Evolutionary conservation across 805 yeast genomes (phyloP), one percentile per base, ranked within the genome.

Genomic region (Pichia thaimueangensis): DNA sequence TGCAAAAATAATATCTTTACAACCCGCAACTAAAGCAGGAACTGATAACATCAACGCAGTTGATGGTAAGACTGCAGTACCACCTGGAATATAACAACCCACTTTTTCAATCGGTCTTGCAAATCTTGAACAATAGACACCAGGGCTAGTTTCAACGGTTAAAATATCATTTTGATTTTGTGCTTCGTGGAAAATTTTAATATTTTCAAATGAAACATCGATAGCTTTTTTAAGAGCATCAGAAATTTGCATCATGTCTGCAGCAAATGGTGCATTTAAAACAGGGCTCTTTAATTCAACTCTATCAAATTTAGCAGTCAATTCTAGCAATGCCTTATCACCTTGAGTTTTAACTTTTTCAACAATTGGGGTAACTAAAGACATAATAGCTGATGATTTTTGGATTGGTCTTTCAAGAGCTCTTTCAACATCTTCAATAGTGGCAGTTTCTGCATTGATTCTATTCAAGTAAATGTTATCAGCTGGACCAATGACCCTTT

Each of bases 11-110:
- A 93, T 91, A 58, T 88, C 91, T 56, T 80, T 77, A 70, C 97
- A 93, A 6, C 96, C 96, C 22, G 99, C 99, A 48, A 89, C 99
- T 62, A 80, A 78, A 16, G 98, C 98, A 19, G 99, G 99, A 40
- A 93, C 96, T 57, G 98, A 97, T 54, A 93, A 74, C 97, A 93
- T 93, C 65, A 93, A 74, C 5, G 97, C 94, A 12, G 99, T 93
- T 16, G 97, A 91, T 32, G 99, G 99, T 51, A 93, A 74, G 27
- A 93, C 91, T 3, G 99, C 99, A 34, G 97, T 88, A 54, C 99
- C 99, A 55, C 99, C 99, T 42, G 99, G 99, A 47, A 93, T 86
- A 59, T 93, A 93, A 46, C 94, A 74, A 47, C 98, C 99, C 42
- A 93, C 98, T 46, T 77, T 80, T 57, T 87, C 95, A 53, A 93